These are phyloP conservation scores for Otatea glauca DNA, from an alignment of 176 grass and related monocot genomes.

Conservation along the genomic window DNA sequence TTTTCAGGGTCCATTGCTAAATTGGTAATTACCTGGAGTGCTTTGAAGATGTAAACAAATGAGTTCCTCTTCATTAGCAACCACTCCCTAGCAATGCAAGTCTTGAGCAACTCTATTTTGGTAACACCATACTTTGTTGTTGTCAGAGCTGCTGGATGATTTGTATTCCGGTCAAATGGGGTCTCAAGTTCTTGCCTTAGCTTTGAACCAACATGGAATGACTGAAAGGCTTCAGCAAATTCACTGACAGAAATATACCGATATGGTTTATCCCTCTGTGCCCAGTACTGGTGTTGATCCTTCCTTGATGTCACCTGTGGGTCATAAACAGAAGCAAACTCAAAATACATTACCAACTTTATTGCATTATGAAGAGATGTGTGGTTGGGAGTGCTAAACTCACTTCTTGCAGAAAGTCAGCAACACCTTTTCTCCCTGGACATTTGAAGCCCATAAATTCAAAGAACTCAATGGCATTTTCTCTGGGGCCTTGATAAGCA, in stretches of 20 bases:
- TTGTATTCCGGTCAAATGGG: neutral
- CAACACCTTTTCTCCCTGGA: neutral
- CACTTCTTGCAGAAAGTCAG: neutral
- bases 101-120: neutral
- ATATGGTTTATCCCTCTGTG: neutral
- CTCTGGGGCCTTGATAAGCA: neutral
- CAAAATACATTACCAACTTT: neutral
- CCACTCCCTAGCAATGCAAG: neutral
- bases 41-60: neutral
- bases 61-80: conserved; percentile 3
- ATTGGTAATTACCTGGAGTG: neutral
- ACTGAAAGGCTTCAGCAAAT: neutral
- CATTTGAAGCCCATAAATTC: neutral
- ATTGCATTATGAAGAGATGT: neutral
- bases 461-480: neutral
- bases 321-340: neutral
- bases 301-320: neutral
- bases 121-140: neutral
- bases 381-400: neutral
- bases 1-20: neutral
- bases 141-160: neutral
- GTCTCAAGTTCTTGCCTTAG: neutral
- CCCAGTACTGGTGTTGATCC: neutral
- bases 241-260: neutral
- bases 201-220: neutral